Conservation (phyloP, 371 early-diverging fungal genomes). For the Mortierella sp. region DNA sequence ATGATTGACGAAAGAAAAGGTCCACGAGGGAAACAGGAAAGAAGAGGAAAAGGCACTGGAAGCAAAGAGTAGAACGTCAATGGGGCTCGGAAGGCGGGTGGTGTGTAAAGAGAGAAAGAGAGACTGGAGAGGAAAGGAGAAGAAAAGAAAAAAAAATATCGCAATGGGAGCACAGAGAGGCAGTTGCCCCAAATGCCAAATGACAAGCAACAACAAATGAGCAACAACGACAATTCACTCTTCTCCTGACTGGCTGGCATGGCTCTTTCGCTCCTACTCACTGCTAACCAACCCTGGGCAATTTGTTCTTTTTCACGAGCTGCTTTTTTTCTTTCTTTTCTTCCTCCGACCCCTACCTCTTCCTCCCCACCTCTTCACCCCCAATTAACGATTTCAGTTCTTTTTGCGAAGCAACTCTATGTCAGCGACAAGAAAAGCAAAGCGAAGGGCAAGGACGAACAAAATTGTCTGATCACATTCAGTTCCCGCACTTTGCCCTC, state of each 20-base stretch:
- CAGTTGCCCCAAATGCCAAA: not conserved
- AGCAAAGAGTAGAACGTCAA: not conserved
- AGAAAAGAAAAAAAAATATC: not conserved
- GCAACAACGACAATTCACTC: not conserved
- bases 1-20: not conserved
- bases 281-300: not conserved
- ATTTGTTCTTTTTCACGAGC: conserved; percentile 6
- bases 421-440: not conserved
- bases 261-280: not conserved
- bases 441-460: not conserved
- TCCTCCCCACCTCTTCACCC: not conserved
- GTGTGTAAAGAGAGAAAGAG: not conserved
- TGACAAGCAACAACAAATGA: not conserved
- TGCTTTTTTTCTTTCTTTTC: not conserved
- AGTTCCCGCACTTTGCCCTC: not conserved
- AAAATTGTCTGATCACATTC: conserved; percentile 12
- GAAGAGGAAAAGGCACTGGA: not conserved
- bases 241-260: not conserved
- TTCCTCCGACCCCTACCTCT: not conserved
- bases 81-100: not conserved
- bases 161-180: not conserved
- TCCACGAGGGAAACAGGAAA: not conserved
- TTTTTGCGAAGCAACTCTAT: not conserved
- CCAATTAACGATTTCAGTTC: not conserved
- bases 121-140: not conserved